These are phyloP conservation scores for Fonsecaea erecta DNA, from an alignment of 2,329 filamentous ascomycete genomes.

Conservation along the genomic window DNA sequence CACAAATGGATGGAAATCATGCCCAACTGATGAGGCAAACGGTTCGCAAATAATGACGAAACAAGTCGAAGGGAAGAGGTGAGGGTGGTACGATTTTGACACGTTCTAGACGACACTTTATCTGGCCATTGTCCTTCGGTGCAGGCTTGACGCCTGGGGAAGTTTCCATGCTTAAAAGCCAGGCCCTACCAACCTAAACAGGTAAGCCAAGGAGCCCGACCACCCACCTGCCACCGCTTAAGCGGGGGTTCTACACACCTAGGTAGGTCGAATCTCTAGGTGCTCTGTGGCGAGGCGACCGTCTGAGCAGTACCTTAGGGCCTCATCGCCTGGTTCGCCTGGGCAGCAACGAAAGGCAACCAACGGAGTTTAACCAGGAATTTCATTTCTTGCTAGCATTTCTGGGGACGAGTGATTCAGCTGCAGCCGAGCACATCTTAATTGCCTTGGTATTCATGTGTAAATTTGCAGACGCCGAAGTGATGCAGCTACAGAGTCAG, in stretches of 20 bases:
- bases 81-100: background rate
- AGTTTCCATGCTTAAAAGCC: background rate
- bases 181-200: background rate
- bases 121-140: background rate
- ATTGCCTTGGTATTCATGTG: background rate
- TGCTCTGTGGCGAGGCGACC: background rate
- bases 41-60: slow-evolving; percentile 2
- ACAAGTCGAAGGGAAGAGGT: background rate
- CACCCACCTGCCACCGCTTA: background rate
- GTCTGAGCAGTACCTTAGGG: background rate
- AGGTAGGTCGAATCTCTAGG: background rate
- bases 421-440: background rate
- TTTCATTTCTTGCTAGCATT: background rate
- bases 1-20: slow-evolving; percentile 20
- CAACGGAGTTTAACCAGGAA: background rate
- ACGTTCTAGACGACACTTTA: background rate
- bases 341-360: background rate
- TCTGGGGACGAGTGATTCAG: background rate
- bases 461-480: background rate
- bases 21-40: slow-evolving; percentile 26
- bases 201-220: background rate
- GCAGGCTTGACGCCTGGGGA: background rate
- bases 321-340: background rate
- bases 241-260: background rate
- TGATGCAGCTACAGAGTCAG: background rate